phyloP scores from a whole-genome alignment of 2,329 filamentous ascomycete genomes.

The Cytospora piceicola region DNA sequence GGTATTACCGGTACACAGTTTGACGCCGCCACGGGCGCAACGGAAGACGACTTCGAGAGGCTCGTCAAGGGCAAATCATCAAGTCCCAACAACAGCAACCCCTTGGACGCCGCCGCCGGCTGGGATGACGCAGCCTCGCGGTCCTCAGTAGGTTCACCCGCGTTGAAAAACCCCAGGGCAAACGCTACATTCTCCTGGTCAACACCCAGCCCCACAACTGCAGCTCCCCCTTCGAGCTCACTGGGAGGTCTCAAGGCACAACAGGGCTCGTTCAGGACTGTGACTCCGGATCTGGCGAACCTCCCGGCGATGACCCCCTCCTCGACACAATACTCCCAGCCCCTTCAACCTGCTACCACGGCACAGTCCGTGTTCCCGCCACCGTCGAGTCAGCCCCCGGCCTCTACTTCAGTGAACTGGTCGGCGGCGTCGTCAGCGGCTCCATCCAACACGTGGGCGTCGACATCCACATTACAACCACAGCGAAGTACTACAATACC shows the following conservation, averaged over 20 bases:
- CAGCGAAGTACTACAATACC: conserved; percentile 31
- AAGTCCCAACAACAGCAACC: conserved; percentile 41
- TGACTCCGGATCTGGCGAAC: conserved; percentile 61
- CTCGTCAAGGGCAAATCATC: conserved; percentile 78
- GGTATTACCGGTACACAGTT: conserved; percentile 65
- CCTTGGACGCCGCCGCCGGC: conserved; percentile 46
- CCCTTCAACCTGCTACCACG: conserved; percentile 52
- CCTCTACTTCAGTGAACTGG: conserved; percentile 55
- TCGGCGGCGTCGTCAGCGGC: conserved; percentile 43
- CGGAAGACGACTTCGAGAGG: conserved; percentile 79
- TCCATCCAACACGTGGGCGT: conserved; percentile 54
- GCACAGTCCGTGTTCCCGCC: conserved; percentile 35
- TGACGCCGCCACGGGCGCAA: conserved; percentile 55
- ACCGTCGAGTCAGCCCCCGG: conserved; percentile 34
- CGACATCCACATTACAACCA: conserved; percentile 40
- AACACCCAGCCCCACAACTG: conserved; percentile 53
- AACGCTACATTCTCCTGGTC: conserved; percentile 66
- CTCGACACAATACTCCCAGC: conserved; percentile 66
- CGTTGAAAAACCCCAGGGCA: conserved; percentile 39
- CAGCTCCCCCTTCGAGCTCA: conserved; percentile 38
- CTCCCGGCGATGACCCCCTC: conserved; percentile 62
- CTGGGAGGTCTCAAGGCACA: conserved; percentile 44
- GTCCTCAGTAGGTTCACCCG: conserved; percentile 41
- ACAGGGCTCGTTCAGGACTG: conserved; percentile 55
- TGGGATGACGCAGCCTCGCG: conserved; percentile 52